phyloP scores from a whole-genome alignment of 495 filamentous ascomycete species.

The Trichoderma reesei region DNA sequence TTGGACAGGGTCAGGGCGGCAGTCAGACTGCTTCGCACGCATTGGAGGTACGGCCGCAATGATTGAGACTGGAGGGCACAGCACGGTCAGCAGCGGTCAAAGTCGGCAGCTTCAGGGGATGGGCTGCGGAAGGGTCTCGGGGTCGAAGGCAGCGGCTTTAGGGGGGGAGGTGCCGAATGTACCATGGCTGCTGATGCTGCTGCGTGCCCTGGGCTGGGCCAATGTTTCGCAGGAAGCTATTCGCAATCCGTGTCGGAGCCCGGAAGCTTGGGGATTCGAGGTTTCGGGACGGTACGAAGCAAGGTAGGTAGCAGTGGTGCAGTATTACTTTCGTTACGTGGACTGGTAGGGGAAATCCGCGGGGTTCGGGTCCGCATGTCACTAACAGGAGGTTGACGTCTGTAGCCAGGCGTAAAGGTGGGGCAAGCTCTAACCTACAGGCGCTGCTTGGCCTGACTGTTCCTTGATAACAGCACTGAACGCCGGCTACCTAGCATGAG shows the following conservation, averaged over 20 bases:
- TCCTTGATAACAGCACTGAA: no score
- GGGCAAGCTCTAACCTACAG: no score
- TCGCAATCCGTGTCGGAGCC: no score
- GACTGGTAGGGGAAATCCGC: no score
- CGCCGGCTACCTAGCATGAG: no score
- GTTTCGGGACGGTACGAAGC: no score
- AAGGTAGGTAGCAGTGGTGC: no score
- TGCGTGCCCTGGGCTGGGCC: constrained; percentile 20
- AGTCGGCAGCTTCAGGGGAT: no score
- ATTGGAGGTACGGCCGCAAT: constrained; percentile 90
- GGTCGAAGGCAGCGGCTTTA: not conserved
- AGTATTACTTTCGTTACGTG: no score
- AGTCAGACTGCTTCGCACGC: constrained; percentile 86
- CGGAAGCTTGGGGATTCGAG: not conserved
- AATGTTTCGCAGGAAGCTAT: constrained; percentile 56
- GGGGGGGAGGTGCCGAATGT: not conserved
- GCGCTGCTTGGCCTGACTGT: not conserved
- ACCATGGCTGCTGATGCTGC: not conserved
- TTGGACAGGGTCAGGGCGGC: constrained; percentile 92
- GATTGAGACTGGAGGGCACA: constrained; percentile 71
- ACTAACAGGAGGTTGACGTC: no score
- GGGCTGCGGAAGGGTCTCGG: not conserved
- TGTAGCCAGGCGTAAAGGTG: no score
- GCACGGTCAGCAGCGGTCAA: not conserved
- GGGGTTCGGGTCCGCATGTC: no score